A percentile compares a stretch with the other conserved stretches of the same genome.
These are phyloP conservation scores for Taphrina pruni DNA, from an alignment of 1,139 yeast species.

Conservation along the genomic window DNA sequence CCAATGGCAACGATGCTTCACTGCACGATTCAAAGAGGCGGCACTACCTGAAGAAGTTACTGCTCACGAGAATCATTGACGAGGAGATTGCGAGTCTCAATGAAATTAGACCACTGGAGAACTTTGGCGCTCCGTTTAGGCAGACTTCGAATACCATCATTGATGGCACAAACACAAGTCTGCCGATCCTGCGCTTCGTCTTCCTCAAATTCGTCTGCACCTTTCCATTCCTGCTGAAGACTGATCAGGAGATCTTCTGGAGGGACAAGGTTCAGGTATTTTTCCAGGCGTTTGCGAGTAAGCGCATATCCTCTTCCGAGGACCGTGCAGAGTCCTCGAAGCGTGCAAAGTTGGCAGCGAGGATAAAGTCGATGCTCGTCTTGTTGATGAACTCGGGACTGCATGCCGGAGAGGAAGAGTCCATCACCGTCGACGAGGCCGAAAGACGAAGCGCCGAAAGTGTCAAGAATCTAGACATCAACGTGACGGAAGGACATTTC, in stretches of 20 bases:
- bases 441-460: constrained; percentile 45
- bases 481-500: constrained; percentile 46
- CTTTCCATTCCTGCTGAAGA: constrained; percentile 73
- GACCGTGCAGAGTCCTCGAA: constrained; percentile 77
- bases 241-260: constrained; percentile 72
- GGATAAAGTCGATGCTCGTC: constrained; percentile 65
- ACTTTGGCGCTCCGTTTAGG: constrained; percentile 76
- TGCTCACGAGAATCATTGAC: constrained; percentile 66
- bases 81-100: constrained; percentile 66
- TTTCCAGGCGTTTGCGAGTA: constrained; percentile 73
- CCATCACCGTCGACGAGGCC: constrained; percentile 32
- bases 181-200: constrained; percentile 73
- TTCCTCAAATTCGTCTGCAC: constrained; percentile 66
- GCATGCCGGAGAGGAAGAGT: constrained; percentile 56
- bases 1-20: not conserved
- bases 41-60: constrained; percentile 82
- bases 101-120: constrained; percentile 63
- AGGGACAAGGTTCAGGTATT: constrained; percentile 76
- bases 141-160: constrained; percentile 48
- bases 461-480: constrained; percentile 42
- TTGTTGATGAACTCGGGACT: constrained; percentile 78
- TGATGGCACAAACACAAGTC: constrained; percentile 45
- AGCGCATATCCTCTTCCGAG: constrained; percentile 70
- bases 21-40: constrained; percentile 62
- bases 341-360: constrained; percentile 66